Evolutionary conservation across 2,329 filamentous ascomycete genomes (phyloP).

Genomic region (Botryosphaeria agaves): DNA sequence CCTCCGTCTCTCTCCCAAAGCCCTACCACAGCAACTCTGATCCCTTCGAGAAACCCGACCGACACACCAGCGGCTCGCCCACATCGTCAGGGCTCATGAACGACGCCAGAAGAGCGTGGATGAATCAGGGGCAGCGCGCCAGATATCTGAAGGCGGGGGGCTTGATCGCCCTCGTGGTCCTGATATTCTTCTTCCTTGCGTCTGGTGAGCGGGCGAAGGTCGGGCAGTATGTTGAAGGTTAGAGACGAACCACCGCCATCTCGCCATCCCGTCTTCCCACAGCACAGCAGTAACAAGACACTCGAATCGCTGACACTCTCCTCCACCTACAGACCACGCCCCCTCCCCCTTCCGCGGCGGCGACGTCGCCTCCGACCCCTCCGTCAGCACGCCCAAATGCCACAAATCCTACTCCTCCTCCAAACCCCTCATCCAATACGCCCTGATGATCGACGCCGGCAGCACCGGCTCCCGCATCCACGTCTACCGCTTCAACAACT

Average conservation of each 20-base stretch:
- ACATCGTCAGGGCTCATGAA: constrained; percentile 21
- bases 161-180: constrained; percentile 38
- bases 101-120: constrained; percentile 29
- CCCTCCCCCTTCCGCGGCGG: constrained; percentile 12
- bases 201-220: no score
- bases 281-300: no score
- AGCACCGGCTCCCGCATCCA: constrained; percentile 97
- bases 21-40: constrained; percentile 20
- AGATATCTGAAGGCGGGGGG: constrained; percentile 45
- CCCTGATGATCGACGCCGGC: constrained; percentile 95
- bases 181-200: constrained; percentile 39
- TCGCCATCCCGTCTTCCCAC: no score
- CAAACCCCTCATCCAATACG: constrained; percentile 93
- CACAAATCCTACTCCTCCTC: constrained; percentile 66
- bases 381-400: constrained; percentile 57
- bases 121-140: constrained; percentile 44
- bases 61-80: constrained; percentile 16
- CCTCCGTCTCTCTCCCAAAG: constrained; percentile 32
- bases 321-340: no score
- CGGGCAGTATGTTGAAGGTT: constrained; percentile 4
- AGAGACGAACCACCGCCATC: no score
- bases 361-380: constrained; percentile 33
- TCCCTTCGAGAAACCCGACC: constrained; percentile 28
- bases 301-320: no score
- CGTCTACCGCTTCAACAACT: constrained; percentile 99